phyloP scores from a whole-genome alignment of 805 yeast species.

The Lachancea cidri region DNA sequence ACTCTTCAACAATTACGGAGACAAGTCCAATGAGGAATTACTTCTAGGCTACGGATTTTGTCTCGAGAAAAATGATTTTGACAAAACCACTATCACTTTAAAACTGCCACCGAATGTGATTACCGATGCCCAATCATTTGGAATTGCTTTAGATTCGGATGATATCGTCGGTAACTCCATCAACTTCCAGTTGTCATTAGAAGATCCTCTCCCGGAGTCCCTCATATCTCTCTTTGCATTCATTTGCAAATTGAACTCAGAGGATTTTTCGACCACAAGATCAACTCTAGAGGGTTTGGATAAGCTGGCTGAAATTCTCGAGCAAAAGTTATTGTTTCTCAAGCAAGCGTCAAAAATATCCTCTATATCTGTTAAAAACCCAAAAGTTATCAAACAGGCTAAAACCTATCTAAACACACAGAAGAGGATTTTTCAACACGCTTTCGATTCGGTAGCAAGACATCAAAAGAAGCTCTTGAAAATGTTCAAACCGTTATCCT shows the following conservation, averaged over 20 bases:
- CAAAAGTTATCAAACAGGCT: conserved; percentile 30
- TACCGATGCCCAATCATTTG: conserved; percentile 32
- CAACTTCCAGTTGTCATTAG: conserved; percentile 38
- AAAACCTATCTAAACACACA: conserved; percentile 48
- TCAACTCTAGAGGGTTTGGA: conserved; percentile 57
- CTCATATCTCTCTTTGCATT: conserved; percentile 51
- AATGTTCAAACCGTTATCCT: conserved; percentile 41
- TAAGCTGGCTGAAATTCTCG: conserved; percentile 47
- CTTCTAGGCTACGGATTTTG: conserved; percentile 80
- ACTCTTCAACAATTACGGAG: conserved; percentile 78
- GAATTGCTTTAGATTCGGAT: conserved; percentile 38
- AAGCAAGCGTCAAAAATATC: conserved; percentile 30
- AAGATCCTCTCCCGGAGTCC: conserved; percentile 38
- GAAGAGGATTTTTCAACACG: conserved; percentile 39
- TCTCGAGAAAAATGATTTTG: conserved; percentile 50
- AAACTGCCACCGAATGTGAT: conserved; percentile 38
- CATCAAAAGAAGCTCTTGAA: conserved; percentile 40
- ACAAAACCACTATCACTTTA: conserved; percentile 54
- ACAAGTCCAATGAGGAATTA: conserved; percentile 80
- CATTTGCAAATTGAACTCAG: conserved; percentile 47
- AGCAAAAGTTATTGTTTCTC: conserved; percentile 42
- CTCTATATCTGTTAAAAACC: conserved; percentile 20
- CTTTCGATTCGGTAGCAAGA: conserved; percentile 36
- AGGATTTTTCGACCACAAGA: conserved; percentile 43
- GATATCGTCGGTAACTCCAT: conserved; percentile 35